A percentile compares a stretch with the other conserved stretches of the same genome.
These are phyloP conservation scores for Xerocomellus amylosporus DNA, from an alignment of 768 basidiomycete genomes.

Conservation along the genomic window DNA sequence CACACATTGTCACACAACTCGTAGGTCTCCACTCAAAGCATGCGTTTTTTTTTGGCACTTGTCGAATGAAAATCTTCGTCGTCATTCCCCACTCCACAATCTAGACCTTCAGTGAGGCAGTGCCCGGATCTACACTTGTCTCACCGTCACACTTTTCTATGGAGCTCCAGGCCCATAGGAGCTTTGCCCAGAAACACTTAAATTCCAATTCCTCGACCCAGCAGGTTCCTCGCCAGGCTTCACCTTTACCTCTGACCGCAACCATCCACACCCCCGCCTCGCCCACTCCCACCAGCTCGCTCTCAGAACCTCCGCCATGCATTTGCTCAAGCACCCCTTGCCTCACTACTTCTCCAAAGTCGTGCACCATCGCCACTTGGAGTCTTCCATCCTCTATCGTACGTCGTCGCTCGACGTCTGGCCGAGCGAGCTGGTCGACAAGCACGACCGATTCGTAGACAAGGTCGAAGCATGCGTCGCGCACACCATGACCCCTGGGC, in stretches of 20 bases:
- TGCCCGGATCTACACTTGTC: not conserved
- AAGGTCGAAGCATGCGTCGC: slow-evolving; percentile 8
- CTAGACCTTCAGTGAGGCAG: not conserved
- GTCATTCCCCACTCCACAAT: too few relatives aligned
- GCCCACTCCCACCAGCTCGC: not conserved
- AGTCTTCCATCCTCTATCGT: slow-evolving; percentile 2
- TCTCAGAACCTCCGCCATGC: not conserved
- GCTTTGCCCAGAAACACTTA: not conserved
- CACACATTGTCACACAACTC: too few relatives aligned
- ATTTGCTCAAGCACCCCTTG: not conserved
- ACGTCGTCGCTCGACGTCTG: slow-evolving; percentile 9
- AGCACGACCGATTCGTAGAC: slow-evolving; percentile 6
- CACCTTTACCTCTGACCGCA: not conserved
- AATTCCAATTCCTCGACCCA: not conserved
- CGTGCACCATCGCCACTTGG: slow-evolving; percentile 2
- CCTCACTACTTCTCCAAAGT: slow-evolving; percentile 10
- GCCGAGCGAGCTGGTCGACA: slow-evolving; percentile 2
- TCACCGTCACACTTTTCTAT: not conserved
- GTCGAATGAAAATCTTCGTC: not conserved
- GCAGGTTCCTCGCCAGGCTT: too few relatives aligned
- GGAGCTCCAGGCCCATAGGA: not conserved
- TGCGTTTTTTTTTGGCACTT: not conserved
- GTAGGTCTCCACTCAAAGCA: too few relatives aligned
- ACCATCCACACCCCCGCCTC: not conserved
- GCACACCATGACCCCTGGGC: not conserved